Evolutionary conservation across 140 eudicot species (phyloP), one percentile per base, ranked within the genome.

Genomic region (Senecio squalidus): DNA sequence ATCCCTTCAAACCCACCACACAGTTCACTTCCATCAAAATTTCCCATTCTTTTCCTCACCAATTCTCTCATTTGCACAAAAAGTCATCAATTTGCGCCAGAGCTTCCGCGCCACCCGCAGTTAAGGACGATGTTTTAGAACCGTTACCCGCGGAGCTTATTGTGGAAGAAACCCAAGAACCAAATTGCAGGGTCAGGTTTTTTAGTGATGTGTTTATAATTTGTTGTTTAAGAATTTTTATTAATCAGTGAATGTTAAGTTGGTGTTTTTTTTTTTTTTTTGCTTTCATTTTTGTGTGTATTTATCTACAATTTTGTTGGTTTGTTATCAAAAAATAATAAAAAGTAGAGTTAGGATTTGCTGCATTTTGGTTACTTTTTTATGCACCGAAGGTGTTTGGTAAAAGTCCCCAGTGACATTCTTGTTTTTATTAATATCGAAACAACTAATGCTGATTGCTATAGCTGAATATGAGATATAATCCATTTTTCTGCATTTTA

Each of bases 71-170:
- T 52, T 26, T 69, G 5, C 39, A 50, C 25, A 62, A 66, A 58
- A 65, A 38, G 6, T 9, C 55, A 18, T 49, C 66, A 54, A 44
- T 50, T 16, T 56, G 56, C 40, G 69, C 72, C 9, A 62, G 62
- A 47, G 79, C 84, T 24, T 61, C 78, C 1, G 82, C 91, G 22
- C 47, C 81, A 6, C 44, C 85, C 10, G 67, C 77, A 18, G 61
- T 62, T 16, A 56, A 64, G 1, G 84, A 66, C 11, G 28, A 66
- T 33, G 78, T 62, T 0, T 39, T 60, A 39, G 95, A 83, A 14
- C 83, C 82, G 49, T 74, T 90, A 5, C 95, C 97, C 3, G 97
- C 97, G 21, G 89, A 82, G 25, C 70, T 90, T 25, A 52, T 72
- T 13, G 82, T 90, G 33, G 64, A 74, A 17, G 94, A 86, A 66